Percentiles rank a stretch among this genome's conserved stretches.
Conservation (phyloP, 495 filamentous ascomycete genomes). For the Apiosordaria backusii region DNA sequence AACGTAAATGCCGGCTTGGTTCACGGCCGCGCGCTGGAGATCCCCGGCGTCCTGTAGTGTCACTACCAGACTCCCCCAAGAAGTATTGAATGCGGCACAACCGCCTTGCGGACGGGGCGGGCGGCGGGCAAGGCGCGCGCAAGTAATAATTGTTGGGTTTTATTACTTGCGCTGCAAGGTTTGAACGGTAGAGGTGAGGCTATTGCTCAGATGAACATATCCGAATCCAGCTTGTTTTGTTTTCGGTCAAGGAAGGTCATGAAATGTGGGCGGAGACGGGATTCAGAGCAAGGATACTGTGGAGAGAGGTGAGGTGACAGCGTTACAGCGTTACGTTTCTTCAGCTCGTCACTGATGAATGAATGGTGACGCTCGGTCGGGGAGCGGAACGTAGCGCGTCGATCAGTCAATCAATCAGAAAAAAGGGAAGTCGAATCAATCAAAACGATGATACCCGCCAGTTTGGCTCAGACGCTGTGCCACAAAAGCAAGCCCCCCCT, state of each 20-base stretch:
- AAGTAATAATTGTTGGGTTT: not conserved
- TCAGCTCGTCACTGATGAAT: not conserved
- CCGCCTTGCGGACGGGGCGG: no score
- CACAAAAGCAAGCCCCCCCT: not conserved
- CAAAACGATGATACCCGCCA: conserved; percentile 4
- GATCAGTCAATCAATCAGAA: conserved; percentile 6
- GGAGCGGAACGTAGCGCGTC: conserved; percentile 1
- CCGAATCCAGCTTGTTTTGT: no score
- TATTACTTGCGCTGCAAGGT: not conserved
- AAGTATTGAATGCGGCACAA: not conserved
- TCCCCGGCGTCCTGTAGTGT: not conserved
- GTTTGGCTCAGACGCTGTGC: conserved; percentile 8
- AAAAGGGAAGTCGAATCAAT: not conserved
- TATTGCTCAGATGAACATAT: not conserved
- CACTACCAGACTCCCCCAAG: not conserved
- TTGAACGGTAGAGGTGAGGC: not conserved
- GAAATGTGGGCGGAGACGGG: not conserved
- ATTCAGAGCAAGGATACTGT: not conserved
- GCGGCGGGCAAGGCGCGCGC: no score
- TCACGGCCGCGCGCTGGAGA: not conserved
- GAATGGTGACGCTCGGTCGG: not conserved
- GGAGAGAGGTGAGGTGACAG: not conserved
- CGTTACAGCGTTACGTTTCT: not conserved
- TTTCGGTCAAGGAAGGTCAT: not conserved
- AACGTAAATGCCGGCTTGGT: not conserved